Evolutionary conservation across 495 filamentous ascomycete genomes (phyloP).

Genomic region (Xylaria acuta): DNA sequence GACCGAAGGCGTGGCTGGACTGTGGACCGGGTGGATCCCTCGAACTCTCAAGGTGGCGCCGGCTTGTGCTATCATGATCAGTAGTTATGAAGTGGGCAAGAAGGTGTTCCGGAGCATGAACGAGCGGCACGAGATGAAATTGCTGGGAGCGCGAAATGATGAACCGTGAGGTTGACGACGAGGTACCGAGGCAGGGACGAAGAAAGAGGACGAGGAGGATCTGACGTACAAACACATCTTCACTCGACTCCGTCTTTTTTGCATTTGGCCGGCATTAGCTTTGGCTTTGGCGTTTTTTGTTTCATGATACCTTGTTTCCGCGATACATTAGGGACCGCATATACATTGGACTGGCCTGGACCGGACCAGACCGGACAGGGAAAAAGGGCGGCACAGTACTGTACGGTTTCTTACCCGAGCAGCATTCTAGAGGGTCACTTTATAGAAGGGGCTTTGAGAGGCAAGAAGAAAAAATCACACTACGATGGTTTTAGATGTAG

Average conservation of each 20-base stretch:
- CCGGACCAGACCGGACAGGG: constrained; percentile 10
- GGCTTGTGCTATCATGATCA: constrained; percentile 99
- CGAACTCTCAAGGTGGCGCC: constrained; percentile 93
- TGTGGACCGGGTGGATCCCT: constrained; percentile 91
- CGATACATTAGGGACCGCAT: neutral
- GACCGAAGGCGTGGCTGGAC: constrained; percentile 77
- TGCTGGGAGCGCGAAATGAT: constrained; percentile 16
- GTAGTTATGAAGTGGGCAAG: constrained; percentile 95
- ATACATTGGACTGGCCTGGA: neutral
- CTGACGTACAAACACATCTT: neutral
- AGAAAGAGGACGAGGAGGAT: neutral
- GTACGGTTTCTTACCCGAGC: neutral
- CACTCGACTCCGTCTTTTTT: constrained; percentile 25
- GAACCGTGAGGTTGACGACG: constrained; percentile 24
- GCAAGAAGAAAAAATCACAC: neutral
- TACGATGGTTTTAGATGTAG: neutral
- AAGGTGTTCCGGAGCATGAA: constrained; percentile 82
- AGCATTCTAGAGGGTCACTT: constrained; percentile 20
- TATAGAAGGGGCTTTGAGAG: constrained; percentile 12
- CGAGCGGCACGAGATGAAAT: constrained; percentile 56
- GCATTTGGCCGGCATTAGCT: constrained; percentile 28
- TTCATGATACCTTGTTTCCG: constrained; percentile 26
- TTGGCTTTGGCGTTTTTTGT: constrained; percentile 32
- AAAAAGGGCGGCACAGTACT: neutral
- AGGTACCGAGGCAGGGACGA: neutral